Percentiles rank a stretch among this genome's conserved stretches.
Conservation (phyloP, 768 basidiomycete genomes). For the Xerocomellus dryophilus region DNA sequence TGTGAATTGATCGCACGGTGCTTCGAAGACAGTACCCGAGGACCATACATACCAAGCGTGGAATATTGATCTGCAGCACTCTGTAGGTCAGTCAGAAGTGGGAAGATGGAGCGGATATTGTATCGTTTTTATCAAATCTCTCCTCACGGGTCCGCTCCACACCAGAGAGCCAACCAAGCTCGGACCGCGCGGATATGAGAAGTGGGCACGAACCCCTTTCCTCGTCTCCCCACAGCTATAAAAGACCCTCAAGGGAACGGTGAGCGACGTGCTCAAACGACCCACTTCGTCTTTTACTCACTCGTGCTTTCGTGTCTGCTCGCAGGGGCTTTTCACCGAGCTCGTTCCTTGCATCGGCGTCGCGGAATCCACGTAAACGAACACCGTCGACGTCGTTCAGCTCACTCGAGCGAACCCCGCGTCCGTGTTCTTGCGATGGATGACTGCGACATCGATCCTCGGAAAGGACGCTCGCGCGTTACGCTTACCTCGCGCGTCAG, state of each 20-base stretch:
- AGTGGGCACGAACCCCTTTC: not conserved
- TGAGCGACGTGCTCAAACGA: constrained; percentile 15
- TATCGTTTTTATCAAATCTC: constrained; percentile 4
- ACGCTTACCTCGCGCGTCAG: constrained; percentile 10
- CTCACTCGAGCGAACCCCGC: constrained; percentile 25
- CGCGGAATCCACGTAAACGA: constrained; percentile 32
- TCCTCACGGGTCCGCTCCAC: constrained; percentile 5
- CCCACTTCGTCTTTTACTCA: constrained; percentile 5
- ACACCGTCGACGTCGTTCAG: constrained; percentile 23
- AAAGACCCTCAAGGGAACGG: constrained; percentile 7
- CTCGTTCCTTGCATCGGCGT: constrained; percentile 35
- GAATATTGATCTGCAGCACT: constrained; percentile 1
- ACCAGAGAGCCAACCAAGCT: not conserved
- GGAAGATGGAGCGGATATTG: not conserved
- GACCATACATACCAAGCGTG: constrained; percentile 14
- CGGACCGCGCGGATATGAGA: constrained; percentile 5
- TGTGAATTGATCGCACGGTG: constrained; percentile 10
- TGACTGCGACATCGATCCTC: constrained; percentile 66
- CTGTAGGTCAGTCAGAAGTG: constrained; percentile 1
- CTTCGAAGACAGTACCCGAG: not conserved
- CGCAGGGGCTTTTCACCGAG: constrained; percentile 8
- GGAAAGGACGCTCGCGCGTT: constrained; percentile 23
- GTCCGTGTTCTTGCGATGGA: constrained; percentile 67
- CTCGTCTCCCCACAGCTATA: constrained; percentile 8
- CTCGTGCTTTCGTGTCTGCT: constrained; percentile 1